Conservation (phyloP, 2,329 filamentous ascomycete genomes). For the Penicillium janthinellum region DNA sequence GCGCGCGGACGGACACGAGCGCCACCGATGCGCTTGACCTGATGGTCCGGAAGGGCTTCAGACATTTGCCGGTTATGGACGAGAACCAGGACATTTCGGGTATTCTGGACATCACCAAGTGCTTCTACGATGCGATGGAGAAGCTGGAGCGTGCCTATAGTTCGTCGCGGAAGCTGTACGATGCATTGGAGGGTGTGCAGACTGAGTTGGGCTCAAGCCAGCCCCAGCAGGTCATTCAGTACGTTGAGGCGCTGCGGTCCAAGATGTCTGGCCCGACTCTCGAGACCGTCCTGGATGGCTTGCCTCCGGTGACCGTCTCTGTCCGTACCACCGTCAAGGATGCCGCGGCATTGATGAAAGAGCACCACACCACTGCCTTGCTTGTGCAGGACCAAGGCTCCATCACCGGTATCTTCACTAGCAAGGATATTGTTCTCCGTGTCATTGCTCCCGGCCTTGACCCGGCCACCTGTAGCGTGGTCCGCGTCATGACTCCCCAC, state of each 20-base stretch:
- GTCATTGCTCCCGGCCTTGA: constrained; percentile 97
- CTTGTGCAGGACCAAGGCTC: constrained; percentile 95
- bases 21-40: constrained; percentile 95
- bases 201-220: constrained; percentile 94
- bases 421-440: constrained; percentile 96
- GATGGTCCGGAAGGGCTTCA: constrained; percentile 98
- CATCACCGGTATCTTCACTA: constrained; percentile 98
- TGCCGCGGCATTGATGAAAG: constrained; percentile 94
- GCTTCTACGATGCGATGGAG: constrained; percentile 99
- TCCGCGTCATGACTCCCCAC: constrained; percentile 98
- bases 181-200: constrained; percentile 95
- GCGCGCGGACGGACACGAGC: constrained; percentile 94
- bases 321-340: constrained; percentile 96
- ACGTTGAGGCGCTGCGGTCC: constrained; percentile 88
- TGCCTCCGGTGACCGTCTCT: constrained; percentile 90
- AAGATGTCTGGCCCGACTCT: constrained; percentile 99
- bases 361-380: constrained; percentile 96
- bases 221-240: constrained; percentile 98
- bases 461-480: constrained; percentile 91
- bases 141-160: constrained; percentile 97
- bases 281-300: constrained; percentile 88
- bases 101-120: constrained; percentile 98
- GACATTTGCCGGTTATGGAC: constrained; percentile 98
- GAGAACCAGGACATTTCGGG: constrained; percentile 99
- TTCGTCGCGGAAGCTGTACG: constrained; percentile 96